Base-by-base conservation (phyloP, 441 rosid species). In the Aleurites moluccanus region DNA sequence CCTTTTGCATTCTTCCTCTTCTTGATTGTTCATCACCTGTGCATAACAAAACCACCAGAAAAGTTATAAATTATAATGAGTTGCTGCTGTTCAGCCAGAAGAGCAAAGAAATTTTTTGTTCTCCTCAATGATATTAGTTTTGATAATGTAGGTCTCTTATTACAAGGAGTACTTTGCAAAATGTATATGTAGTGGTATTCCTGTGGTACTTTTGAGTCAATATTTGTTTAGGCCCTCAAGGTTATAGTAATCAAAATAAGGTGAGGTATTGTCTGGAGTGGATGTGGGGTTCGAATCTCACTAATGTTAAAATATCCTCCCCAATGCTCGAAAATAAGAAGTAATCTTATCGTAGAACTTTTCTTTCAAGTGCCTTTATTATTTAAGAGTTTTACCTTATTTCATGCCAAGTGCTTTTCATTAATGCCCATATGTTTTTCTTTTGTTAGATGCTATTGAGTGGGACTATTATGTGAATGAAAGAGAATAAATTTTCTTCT, bases 21-120 rank as follows among this genome's bases (percentile, higher is more conserved):
- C 84, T 89, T 25, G 89, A 77, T 72, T 81, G 74, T 77, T 83
- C 90, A 57, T 87, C 90, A 75, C 78, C 90, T 87, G 81, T 56
- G 8, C 68, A 79, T 64, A 79, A 42, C 40, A 60, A 75, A 60
- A 79, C 73, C 57, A 33, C 45, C 27, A 18, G 57, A 21, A 59
- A 65, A 44, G 21, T 53, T 57, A 11, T 10, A 44, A 44, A 44
- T 44, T 44, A 44, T 53, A 38, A 21, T 44, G 45, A 14, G 65
- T 23, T 57, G 3, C 5, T 40, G 23, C 5, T 40, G 23, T 6
- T 14, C 23, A 28, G 59, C 45, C 28, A 33, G 30, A 73, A 30
- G 25, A 62, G 21, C 42, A 27, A 47, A 27, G 3, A 33, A 10
- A n/a, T 33, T 33, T 10, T 1, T 63, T 47, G 61, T 18, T 21